A percentile compares a stretch with the other conserved stretches of the same genome.
Evolutionary conservation across 2,329 filamentous ascomycete genomes (phyloP).

Genomic region (Colletotrichum destructivum): DNA sequence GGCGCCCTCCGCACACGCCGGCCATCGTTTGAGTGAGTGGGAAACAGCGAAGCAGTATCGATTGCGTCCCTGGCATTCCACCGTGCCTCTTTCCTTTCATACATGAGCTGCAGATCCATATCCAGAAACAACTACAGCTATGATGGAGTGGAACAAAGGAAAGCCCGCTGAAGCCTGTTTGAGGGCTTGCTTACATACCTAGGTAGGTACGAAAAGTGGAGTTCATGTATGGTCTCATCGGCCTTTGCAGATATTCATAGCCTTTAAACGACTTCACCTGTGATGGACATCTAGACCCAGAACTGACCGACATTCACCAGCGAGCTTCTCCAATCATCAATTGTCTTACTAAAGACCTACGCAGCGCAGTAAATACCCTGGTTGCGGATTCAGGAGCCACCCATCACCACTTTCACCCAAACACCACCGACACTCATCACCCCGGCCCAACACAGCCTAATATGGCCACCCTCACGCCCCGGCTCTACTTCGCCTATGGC

Average conservation of each 20-base stretch:
- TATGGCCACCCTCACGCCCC: neutral
- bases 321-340: no score
- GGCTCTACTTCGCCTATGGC: slow-evolving; percentile 79
- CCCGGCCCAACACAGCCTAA: no score
- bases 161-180: neutral
- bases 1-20: neutral
- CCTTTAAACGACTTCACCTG: neutral
- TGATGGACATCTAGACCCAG: no score
- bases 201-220: neutral
- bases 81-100: neutral
- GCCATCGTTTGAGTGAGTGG: neutral
- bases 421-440: neutral
- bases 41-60: neutral
- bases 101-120: no score
- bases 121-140: neutral
- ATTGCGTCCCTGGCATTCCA: neutral
- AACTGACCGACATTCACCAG: neutral
- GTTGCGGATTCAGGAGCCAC: neutral
- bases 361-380: neutral
- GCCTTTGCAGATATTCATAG: neutral
- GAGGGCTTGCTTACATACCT: no score
- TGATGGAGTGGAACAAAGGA: neutral
- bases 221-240: neutral
- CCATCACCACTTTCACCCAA: neutral
- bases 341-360: neutral